phyloP scores from a whole-genome alignment of 176 grass and related monocot genomes.

The Oryza longistaminata region DNA sequence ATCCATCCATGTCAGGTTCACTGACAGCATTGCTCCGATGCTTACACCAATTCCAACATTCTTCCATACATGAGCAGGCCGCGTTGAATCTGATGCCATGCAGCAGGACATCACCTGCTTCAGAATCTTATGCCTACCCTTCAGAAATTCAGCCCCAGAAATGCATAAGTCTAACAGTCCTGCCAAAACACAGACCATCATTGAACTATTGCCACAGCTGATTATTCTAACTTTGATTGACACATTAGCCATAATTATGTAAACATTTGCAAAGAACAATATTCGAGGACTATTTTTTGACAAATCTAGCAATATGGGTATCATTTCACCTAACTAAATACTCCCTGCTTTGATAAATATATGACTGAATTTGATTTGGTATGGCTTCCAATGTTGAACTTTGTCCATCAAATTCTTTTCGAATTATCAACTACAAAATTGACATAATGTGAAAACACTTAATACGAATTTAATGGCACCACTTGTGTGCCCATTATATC shows the following conservation, averaged over 20 bases:
- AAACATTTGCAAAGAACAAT: not conserved
- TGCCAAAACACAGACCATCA: too few relatives aligned
- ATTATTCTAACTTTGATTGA: not conserved
- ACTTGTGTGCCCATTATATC: not conserved
- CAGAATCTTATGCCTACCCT: slow-evolving; percentile 16
- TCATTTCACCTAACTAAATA: not conserved
- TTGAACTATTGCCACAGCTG: too few relatives aligned
- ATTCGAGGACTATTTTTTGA: not conserved
- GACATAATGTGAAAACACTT: not conserved
- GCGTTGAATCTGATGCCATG: slow-evolving; percentile 36
- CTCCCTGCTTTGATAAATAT: not conserved
- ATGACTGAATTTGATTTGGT: not conserved
- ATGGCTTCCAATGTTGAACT: too few relatives aligned
- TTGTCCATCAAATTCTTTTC: not conserved
- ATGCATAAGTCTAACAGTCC: not conserved
- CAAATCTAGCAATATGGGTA: not conserved
- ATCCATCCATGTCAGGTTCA: slow-evolving; percentile 31
- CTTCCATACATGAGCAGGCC: slow-evolving; percentile 8
- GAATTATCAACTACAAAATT: not conserved
- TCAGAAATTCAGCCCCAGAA: slow-evolving; percentile 13
- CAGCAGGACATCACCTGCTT: not conserved
- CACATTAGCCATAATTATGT: not conserved
- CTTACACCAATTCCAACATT: slow-evolving; percentile 6
- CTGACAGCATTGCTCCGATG: not conserved
- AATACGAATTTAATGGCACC: not conserved